These are phyloP conservation scores for Takashimella tepidaria DNA, from an alignment of 1,284 basidiomycete species.

Conservation along the genomic window DNA sequence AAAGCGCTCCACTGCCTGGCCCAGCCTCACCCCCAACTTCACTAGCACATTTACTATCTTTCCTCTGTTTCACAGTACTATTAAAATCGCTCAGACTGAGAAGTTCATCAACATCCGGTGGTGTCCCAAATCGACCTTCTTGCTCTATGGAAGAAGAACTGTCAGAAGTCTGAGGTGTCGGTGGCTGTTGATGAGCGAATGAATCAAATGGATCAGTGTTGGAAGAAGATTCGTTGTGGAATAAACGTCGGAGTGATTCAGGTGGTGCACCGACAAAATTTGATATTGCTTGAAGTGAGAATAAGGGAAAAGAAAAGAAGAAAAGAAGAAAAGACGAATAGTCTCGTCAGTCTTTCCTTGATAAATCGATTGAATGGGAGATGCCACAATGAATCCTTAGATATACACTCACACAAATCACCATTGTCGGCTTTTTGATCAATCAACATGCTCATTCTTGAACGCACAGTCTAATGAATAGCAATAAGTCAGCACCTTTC, in stretches of 20 bases:
- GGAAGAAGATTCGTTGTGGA: slow-evolving; percentile 43
- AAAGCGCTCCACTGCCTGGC: neutral
- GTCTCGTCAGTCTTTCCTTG: no score
- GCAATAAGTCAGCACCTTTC: neutral
- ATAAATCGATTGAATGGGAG: neutral
- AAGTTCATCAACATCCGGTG: slow-evolving; percentile 4
- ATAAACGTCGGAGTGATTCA: slow-evolving; percentile 44
- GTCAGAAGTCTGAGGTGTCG: slow-evolving; percentile 23
- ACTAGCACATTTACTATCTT: no score
- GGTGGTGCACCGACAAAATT: slow-evolving; percentile 21
- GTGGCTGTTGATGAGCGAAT: slow-evolving; percentile 34
- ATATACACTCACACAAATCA: slow-evolving; percentile 13
- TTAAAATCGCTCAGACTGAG: neutral
- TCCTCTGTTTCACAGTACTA: neutral
- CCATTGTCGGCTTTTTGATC: slow-evolving; percentile 27
- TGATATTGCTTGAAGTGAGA: neutral
- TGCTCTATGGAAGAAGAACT: slow-evolving; percentile 21
- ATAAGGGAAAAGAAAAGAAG: no score
- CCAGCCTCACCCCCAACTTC: no score
- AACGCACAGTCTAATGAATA: slow-evolving; percentile 34
- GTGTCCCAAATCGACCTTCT: slow-evolving; percentile 12
- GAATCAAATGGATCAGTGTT: slow-evolving; percentile 44
- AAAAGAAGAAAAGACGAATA: no score
- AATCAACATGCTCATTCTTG: slow-evolving; percentile 37
- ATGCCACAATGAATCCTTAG: no score